Conservation (phyloP, 257 asterid genomes). For the Solanum medicagineum region DNA sequence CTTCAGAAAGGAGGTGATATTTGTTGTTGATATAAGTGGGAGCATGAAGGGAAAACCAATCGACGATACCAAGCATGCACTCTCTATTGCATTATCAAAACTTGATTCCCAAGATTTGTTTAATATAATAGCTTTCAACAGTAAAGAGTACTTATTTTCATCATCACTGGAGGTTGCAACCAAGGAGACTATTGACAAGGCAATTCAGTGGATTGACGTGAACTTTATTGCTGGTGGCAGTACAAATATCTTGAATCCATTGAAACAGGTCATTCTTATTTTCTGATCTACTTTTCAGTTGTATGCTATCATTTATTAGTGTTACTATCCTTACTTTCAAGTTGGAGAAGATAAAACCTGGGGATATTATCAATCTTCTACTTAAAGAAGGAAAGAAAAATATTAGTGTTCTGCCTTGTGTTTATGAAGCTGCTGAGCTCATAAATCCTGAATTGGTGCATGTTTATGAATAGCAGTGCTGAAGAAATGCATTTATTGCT, state of each 20-base stretch:
- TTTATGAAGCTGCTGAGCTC: neutral
- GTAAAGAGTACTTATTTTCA: slow-evolving; percentile 40
- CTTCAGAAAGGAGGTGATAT: slow-evolving; percentile 56
- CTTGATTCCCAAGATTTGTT: slow-evolving; percentile 47
- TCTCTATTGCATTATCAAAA: slow-evolving; percentile 43
- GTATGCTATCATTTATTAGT: neutral
- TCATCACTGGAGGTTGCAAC: slow-evolving; percentile 49
- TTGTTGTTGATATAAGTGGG: slow-evolving; percentile 64
- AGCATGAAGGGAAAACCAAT: slow-evolving; percentile 60
- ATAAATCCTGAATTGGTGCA: neutral
- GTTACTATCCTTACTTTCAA: neutral
- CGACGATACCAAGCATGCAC: slow-evolving; percentile 51
- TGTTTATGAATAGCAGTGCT: neutral
- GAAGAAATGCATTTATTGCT: neutral
- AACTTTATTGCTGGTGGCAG: slow-evolving; percentile 59
- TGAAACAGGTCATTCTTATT: slow-evolving; percentile 34
- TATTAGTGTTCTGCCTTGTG: neutral
- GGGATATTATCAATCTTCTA: neutral
- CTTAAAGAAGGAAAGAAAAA: neutral
- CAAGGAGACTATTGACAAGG: slow-evolving; percentile 30
- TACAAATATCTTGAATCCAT: slow-evolving; percentile 50
- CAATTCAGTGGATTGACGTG: slow-evolving; percentile 40
- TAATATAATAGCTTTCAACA: slow-evolving; percentile 49
- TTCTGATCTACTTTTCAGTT: slow-evolving; percentile 3
- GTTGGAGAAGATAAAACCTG: neutral